Percentiles rank a stretch among this genome's conserved stretches.
phyloP scores from a whole-genome alignment of 2,329 filamentous ascomycete species.

The Aspergillus sp. region DNA sequence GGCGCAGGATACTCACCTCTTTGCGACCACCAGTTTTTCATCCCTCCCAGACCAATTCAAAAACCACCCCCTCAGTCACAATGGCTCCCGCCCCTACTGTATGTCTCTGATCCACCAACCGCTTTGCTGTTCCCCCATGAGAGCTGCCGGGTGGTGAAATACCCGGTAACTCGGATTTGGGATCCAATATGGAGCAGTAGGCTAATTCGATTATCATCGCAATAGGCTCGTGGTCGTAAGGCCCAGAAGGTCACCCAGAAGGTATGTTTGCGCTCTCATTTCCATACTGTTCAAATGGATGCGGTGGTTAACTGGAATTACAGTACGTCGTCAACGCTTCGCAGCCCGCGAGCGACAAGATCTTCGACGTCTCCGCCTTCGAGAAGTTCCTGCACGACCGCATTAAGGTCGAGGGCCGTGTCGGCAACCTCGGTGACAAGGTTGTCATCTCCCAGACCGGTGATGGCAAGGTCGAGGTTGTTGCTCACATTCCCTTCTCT shows the following conservation, averaged over 20 bases:
- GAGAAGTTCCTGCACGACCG: slow-evolving; percentile 99
- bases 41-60: slow-evolving; percentile 11
- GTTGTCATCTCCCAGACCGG: slow-evolving; percentile 83
- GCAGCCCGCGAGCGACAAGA: slow-evolving; percentile 98
- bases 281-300: slow-evolving; percentile 1
- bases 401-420: slow-evolving; percentile 99
- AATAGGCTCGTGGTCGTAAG: slow-evolving; percentile 40
- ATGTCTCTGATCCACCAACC: slow-evolving; percentile 56
- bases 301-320: not conserved
- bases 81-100: slow-evolving; percentile 84
- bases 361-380: slow-evolving; percentile 98
- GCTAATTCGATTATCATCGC: slow-evolving; percentile 62
- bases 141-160: slow-evolving; percentile 1
- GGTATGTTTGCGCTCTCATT: slow-evolving; percentile 26
- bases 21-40: slow-evolving; percentile 52
- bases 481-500: slow-evolving; percentile 95
- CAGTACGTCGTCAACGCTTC: slow-evolving; percentile 99
- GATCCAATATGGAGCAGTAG: slow-evolving; percentile 65
- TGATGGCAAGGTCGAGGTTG: slow-evolving; percentile 96
- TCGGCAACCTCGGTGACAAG: slow-evolving; percentile 92
- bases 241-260: slow-evolving; percentile 44
- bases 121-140: slow-evolving; percentile 86
- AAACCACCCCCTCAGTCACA: slow-evolving; percentile 40
- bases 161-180: slow-evolving; percentile 5
- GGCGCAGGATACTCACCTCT: slow-evolving; percentile 88